Base-by-base conservation (phyloP, 371 early-diverging fungal genomes). In the Circinella minor region DNA sequence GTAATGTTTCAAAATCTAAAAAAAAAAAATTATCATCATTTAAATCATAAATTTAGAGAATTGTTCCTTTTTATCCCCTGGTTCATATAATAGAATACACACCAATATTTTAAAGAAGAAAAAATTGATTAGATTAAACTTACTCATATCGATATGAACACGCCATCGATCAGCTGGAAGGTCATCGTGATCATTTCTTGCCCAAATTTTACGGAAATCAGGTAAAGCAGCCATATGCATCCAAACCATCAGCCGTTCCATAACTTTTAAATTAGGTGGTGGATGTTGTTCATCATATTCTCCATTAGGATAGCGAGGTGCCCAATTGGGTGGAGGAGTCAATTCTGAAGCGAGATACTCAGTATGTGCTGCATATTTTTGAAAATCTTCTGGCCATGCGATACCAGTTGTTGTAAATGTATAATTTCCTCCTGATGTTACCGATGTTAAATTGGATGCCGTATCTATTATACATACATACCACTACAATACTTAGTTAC, bases 161-260 rank as follows among this genome's bases (percentile, higher is more conserved):
- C 89, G 82, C 77, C 92, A 94, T 62, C 82, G 74, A 7, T 93
- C 94, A 15, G 76, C 81, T 61, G 68, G 64, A 66, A 94, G 80
- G 43, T 77, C 75, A 9, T 86, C 75, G 8, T 77, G 63, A 43
- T 89, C 89, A 68, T 89, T 92, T 77, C 89, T 87, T 34, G 95
- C 96, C 88, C 95, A 99, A 54, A 98, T 85, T 78, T 99, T 99
- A 57, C 98, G 89, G 82, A 99, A 99, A 65, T 91, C 96, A 57
- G 99, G 97, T 68, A 99, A 84, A 0, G 98, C 98, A 3, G 98
- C 95, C 3, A 96, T 92, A 54, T 96, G 90, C 96, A 99, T 98
- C 99, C 99, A 99, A n/a, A 99, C 99, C 80, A 95, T 93, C 69
- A 99, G 92, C 54, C 92, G 87, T 78, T 99, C 94, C 80, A 89